Evolutionary conservation across 73 alveolate genomes (phyloP).

Genomic region (Urostyla sp.): DNA sequence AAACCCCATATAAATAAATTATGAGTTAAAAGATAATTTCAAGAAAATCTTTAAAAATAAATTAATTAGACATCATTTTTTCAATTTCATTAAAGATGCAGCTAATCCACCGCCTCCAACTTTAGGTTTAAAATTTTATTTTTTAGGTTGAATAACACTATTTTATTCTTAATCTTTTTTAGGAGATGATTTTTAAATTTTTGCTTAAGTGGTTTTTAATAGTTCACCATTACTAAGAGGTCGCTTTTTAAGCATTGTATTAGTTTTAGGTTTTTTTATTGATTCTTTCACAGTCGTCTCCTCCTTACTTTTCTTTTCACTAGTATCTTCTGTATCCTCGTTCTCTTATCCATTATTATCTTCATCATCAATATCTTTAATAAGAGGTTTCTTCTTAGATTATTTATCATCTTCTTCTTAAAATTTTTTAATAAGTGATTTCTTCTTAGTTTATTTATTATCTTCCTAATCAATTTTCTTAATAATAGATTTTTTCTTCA

Average conservation of each 20-base stretch:
- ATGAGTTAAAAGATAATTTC: too few species aligned
- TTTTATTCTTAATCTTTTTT: not conserved
- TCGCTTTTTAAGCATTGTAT: not conserved
- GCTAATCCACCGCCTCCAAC: conserved; percentile 48
- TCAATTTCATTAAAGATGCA: conserved; percentile 20
- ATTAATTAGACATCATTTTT: too few species aligned
- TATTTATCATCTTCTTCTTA: not conserved
- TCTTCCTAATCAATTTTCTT: not conserved
- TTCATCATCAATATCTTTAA: not conserved
- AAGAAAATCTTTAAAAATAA: too few species aligned
- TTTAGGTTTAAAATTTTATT: not conserved
- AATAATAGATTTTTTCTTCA: not conserved
- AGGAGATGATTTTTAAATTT: not conserved
- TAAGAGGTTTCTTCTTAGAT: not conserved
- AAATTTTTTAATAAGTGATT: too few species aligned
- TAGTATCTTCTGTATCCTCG: not conserved
- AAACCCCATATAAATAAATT: too few species aligned
- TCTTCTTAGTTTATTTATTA: not conserved
- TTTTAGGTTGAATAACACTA: not conserved
- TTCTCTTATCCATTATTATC: not conserved
- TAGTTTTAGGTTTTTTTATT: not conserved
- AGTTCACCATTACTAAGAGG: not conserved
- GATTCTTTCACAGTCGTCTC: not conserved
- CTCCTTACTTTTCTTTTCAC: not conserved
- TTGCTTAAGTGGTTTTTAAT: not conserved